These are phyloP conservation scores for Chaetomium strumarium DNA, from an alignment of 2,329 filamentous ascomycete genomes.

Conservation along the genomic window DNA sequence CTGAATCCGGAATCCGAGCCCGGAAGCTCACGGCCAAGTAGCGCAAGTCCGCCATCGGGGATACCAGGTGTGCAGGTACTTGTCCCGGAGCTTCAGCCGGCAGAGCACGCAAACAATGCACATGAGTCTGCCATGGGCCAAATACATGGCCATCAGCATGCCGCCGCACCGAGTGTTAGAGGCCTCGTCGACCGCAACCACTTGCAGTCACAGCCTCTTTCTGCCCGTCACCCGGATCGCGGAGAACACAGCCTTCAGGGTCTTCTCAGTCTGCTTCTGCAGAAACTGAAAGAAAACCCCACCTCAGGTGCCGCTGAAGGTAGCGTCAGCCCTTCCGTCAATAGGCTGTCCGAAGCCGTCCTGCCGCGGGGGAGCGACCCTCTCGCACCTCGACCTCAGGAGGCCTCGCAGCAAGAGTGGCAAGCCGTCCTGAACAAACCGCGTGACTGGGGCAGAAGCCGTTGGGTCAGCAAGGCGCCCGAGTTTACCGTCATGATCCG, in stretches of 20 bases:
- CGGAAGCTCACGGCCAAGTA: no score
- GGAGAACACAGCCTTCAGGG: neutral
- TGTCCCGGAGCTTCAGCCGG: no score
- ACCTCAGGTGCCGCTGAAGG: neutral
- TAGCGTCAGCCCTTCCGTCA: neutral
- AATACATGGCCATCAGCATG: neutral
- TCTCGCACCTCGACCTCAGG: neutral
- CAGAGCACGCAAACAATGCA: no score
- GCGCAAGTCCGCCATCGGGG: no score
- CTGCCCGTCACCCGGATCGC: neutral
- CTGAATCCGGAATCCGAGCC: no score
- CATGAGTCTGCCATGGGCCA: no score
- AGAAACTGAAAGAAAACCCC: neutral
- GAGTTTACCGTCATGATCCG: slow-evolving; percentile 28
- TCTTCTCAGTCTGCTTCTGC: neutral
- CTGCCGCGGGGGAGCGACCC: neutral
- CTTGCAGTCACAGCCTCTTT: neutral
- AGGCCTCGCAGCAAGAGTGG: neutral
- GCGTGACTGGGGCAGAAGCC: slow-evolving; percentile 2
- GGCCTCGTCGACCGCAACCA: neutral
- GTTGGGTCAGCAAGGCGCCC: neutral
- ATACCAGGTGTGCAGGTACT: no score
- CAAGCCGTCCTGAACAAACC: neutral
- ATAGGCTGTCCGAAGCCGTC: neutral
- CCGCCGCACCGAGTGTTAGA: neutral